These are phyloP conservation scores for Didymella pomorum DNA, from an alignment of 2,329 filamentous ascomycete species.

Conservation along the genomic window DNA sequence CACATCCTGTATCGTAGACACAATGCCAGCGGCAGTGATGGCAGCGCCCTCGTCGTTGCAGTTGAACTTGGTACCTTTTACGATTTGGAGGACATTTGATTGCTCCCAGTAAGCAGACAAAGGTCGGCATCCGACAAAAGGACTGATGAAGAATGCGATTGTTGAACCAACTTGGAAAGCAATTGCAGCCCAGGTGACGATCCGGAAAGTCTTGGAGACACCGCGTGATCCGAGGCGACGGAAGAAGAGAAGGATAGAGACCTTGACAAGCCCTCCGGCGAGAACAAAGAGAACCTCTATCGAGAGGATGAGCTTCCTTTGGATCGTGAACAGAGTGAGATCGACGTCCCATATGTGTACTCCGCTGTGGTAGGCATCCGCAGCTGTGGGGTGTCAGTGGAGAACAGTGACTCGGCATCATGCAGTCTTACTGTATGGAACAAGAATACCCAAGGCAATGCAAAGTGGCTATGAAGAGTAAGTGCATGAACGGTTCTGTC, in stretches of 20 bases:
- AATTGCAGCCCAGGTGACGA: constrained; percentile 28
- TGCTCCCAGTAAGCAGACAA: constrained; percentile 32
- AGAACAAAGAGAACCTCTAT: constrained; percentile 30
- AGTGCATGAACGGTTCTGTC: background rate
- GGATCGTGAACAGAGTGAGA: background rate
- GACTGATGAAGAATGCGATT: constrained; percentile 24
- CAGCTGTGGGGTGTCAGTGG: background rate
- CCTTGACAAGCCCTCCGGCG: constrained; percentile 29
- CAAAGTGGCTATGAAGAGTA: background rate
- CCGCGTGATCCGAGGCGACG: constrained; percentile 26
- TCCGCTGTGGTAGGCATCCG: background rate
- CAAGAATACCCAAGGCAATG: background rate
- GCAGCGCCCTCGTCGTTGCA: constrained; percentile 32
- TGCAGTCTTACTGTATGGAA: background rate
- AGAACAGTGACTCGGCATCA: background rate
- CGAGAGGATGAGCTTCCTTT: constrained; percentile 16
- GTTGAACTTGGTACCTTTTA: constrained; percentile 14
- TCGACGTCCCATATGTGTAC: constrained; percentile 32
- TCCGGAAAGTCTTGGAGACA: constrained; percentile 23
- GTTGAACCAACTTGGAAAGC: constrained; percentile 20
- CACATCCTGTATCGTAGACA: constrained; percentile 29
- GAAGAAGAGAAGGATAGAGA: constrained; percentile 37
- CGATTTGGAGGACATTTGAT: constrained; percentile 14
- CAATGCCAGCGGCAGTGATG: constrained; percentile 22
- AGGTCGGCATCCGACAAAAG: constrained; percentile 22